A percentile compares a stretch with the other conserved stretches of the same genome.
Evolutionary conservation across 2,329 filamentous ascomycete species (phyloP).

Genomic region (Thermoascus crustaceus): DNA sequence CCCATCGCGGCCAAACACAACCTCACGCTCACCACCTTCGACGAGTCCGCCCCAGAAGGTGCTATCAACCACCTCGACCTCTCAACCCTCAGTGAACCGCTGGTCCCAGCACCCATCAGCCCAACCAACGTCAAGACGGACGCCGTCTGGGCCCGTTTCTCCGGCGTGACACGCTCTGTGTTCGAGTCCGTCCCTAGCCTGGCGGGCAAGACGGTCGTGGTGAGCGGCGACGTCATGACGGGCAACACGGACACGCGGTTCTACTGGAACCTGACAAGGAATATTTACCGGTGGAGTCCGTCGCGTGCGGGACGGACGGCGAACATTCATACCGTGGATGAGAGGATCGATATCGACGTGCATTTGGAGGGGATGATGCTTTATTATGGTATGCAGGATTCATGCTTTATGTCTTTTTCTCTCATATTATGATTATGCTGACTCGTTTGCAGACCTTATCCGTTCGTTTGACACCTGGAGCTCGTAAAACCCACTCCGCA

Average conservation of each 20-base stretch:
- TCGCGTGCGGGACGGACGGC: conserved; percentile 36
- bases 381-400: conserved; percentile 32
- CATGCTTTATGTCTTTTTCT: neutral
- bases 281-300: conserved; percentile 47
- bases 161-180: conserved; percentile 32
- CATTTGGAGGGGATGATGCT: conserved; percentile 37
- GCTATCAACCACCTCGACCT: conserved; percentile 22
- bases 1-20: conserved; percentile 43
- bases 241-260: conserved; percentile 48
- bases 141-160: conserved; percentile 29
- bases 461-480: no score
- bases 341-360: conserved; percentile 36
- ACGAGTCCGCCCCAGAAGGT: conserved; percentile 15
- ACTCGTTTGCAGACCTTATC: conserved; percentile 7
- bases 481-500: no score
- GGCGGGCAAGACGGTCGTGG: conserved; percentile 30
- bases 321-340: conserved; percentile 46
- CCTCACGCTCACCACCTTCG: conserved; percentile 42
- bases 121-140: conserved; percentile 24
- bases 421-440: neutral
- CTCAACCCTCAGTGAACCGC: conserved; percentile 20
- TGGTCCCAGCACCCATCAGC: conserved; percentile 25
- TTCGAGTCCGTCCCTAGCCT: conserved; percentile 28
- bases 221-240: conserved; percentile 42
- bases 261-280: conserved; percentile 45